Percentiles rank a stretch among this genome's conserved stretches.
These are phyloP conservation scores for Ogataea henricii DNA, from an alignment of 805 yeast species.

Conservation along the genomic window DNA sequence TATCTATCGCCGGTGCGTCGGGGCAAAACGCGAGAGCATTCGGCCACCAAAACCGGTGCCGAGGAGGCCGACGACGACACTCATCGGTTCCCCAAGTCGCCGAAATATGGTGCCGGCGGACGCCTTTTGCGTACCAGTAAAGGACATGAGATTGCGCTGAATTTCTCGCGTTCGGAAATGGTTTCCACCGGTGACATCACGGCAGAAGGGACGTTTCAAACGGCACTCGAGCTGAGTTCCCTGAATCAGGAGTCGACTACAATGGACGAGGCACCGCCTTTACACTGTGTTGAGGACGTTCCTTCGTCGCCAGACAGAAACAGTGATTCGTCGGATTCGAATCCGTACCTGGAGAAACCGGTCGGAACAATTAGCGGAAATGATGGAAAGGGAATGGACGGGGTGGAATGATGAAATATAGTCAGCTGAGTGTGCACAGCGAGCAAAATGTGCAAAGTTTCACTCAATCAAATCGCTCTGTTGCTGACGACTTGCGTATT, in stretches of 20 bases:
- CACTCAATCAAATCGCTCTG: too few species aligned
- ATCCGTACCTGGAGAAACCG: not conserved
- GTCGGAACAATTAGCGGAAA: not conserved
- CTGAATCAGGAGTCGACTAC: constrained; percentile 23
- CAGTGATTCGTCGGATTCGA: not conserved
- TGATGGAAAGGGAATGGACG: too few species aligned
- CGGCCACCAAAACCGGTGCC: not conserved
- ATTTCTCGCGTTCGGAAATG: constrained; percentile 30
- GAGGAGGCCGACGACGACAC: constrained; percentile 23
- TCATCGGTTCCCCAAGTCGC: constrained; percentile 49
- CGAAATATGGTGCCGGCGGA: constrained; percentile 45
- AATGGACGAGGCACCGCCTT: constrained; percentile 20
- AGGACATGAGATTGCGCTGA: constrained; percentile 30
- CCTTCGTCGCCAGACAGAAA: constrained; percentile 1
- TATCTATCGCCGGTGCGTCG: constrained; percentile 22
- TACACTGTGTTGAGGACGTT: constrained; percentile 10
- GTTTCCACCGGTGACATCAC: constrained; percentile 19
- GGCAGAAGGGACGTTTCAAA: constrained; percentile 26
- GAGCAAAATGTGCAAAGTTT: too few species aligned
- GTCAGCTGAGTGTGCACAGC: too few species aligned
- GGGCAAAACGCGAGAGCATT: constrained; percentile 10
- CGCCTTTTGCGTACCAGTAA: constrained; percentile 31
- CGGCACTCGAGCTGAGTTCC: constrained; percentile 19
- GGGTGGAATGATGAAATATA: too few species aligned
- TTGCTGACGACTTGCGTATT: too few species aligned